phyloP scores from a whole-genome alignment of 352 stramenopile species.

The Phytophthora colocasiae region DNA sequence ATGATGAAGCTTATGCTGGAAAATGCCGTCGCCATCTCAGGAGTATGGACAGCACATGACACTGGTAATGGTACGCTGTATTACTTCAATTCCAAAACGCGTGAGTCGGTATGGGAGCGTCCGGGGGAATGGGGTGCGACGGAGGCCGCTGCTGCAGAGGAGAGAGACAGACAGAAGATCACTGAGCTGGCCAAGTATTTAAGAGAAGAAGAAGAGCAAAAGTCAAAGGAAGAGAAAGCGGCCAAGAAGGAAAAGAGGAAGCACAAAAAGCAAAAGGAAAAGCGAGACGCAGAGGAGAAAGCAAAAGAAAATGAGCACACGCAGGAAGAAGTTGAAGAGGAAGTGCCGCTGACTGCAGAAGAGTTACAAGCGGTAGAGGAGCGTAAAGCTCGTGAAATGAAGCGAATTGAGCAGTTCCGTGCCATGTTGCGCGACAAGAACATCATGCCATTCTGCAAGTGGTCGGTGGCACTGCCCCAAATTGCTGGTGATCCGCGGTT shows the following conservation, averaged over 20 bases:
- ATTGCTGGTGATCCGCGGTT: constrained; percentile 81
- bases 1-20: constrained; percentile 90
- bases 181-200: background rate
- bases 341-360: constrained; percentile 38
- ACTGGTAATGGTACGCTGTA: constrained; percentile 77
- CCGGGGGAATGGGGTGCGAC: constrained; percentile 62
- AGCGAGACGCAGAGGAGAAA: constrained; percentile 4
- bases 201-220: constrained; percentile 6
- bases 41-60: constrained; percentile 76
- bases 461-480: constrained; percentile 78
- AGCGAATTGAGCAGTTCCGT: constrained; percentile 66
- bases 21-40: constrained; percentile 67
- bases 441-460: constrained; percentile 87
- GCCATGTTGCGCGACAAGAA: constrained; percentile 84
- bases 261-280: constrained; percentile 27
- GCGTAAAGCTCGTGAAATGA: constrained; percentile 45
- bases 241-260: constrained; percentile 37
- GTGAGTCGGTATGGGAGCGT: constrained; percentile 74
- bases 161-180: constrained; percentile 21
- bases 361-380: constrained; percentile 45
- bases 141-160: constrained; percentile 23
- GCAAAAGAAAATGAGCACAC: constrained; percentile 23
- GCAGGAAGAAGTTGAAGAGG: constrained; percentile 23
- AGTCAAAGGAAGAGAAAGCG: constrained; percentile 4
- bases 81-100: constrained; percentile 82